phyloP scores from a whole-genome alignment of 352 stramenopile genomes.

The Aphanomyces stellatus region DNA sequence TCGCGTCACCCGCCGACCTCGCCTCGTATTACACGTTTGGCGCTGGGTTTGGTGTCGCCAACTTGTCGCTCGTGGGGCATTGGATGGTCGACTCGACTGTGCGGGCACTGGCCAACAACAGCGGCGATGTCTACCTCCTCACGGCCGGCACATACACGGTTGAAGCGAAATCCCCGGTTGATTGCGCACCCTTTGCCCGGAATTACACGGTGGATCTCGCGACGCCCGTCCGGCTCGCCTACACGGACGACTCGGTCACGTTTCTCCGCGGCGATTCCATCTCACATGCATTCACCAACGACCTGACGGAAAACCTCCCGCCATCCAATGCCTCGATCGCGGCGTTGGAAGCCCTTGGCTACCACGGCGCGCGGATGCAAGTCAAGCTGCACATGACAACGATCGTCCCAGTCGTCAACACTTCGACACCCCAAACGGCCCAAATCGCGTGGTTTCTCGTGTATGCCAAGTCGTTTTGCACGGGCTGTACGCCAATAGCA shows the following conservation, averaged over 20 bases:
- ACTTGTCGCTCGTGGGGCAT: neutral
- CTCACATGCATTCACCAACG: neutral
- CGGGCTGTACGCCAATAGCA: neutral
- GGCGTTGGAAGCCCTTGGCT: neutral
- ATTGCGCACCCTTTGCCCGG: neutral
- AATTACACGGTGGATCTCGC: neutral
- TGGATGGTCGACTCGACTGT: neutral
- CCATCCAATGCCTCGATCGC: neutral
- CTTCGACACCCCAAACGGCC: neutral
- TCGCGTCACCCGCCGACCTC: neutral
- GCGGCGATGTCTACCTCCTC: neutral
- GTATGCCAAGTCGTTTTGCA: slow-evolving; percentile 8
- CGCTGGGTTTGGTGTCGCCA: neutral
- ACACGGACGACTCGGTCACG: neutral
- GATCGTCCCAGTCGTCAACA: neutral
- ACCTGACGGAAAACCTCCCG: neutral
- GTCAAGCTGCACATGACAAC: neutral
- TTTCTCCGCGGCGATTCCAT: slow-evolving; percentile 7
- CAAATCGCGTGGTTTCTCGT: neutral
- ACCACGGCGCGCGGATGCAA: neutral
- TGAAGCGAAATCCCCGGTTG: neutral
- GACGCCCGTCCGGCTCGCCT: neutral
- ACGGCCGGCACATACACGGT: neutral
- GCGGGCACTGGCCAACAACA: neutral
- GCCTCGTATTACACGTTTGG: neutral